These are phyloP conservation scores for Vigna radiata DNA, from an alignment of 306 rosid species.

Conservation along the genomic window DNA sequence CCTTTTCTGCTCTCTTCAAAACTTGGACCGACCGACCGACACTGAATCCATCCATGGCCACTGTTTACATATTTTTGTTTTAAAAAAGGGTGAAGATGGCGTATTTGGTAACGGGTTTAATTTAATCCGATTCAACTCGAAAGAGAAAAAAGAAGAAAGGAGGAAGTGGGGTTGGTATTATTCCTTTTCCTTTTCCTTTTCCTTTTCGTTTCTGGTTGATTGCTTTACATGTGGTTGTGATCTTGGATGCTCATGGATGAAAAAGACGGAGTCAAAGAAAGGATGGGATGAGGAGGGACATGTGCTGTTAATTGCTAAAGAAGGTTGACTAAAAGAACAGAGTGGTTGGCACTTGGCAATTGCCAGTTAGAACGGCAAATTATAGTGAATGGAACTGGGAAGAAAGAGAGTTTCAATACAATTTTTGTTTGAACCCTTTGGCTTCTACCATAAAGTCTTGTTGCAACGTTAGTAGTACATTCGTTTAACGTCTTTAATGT, in stretches of 20 bases:
- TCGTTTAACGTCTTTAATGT: not conserved
- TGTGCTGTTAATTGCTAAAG: slow-evolving; percentile 55
- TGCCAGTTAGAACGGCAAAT: slow-evolving; percentile 53
- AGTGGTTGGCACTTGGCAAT: slow-evolving; percentile 37
- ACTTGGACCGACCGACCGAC: slow-evolving; percentile 35
- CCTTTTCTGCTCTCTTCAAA: not conserved
- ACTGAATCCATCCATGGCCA: slow-evolving; percentile 38
- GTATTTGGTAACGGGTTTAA: slow-evolving; percentile 45
- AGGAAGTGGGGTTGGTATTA: slow-evolving; percentile 31
- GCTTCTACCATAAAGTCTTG: slow-evolving; percentile 41
- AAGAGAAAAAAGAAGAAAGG: not conserved
- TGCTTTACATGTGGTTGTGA: slow-evolving; percentile 51
- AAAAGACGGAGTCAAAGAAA: slow-evolving; percentile 64
- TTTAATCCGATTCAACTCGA: slow-evolving; percentile 22
- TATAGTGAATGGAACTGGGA: slow-evolving; percentile 7
- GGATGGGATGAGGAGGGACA: slow-evolving; percentile 59
- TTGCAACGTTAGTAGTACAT: slow-evolving; percentile 10
- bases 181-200: slow-evolving; percentile 1
- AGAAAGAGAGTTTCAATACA: slow-evolving; percentile 32
- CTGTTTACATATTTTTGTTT: not conserved
- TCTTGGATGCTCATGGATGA: slow-evolving; percentile 41
- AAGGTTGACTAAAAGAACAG: slow-evolving; percentile 65
- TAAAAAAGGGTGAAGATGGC: slow-evolving; percentile 39
- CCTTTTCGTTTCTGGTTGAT: slow-evolving; percentile 12
- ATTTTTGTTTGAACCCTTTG: slow-evolving; percentile 43